phyloP scores from a whole-genome alignment of 2,329 filamentous ascomycete species.

The Venturia asperata region DNA sequence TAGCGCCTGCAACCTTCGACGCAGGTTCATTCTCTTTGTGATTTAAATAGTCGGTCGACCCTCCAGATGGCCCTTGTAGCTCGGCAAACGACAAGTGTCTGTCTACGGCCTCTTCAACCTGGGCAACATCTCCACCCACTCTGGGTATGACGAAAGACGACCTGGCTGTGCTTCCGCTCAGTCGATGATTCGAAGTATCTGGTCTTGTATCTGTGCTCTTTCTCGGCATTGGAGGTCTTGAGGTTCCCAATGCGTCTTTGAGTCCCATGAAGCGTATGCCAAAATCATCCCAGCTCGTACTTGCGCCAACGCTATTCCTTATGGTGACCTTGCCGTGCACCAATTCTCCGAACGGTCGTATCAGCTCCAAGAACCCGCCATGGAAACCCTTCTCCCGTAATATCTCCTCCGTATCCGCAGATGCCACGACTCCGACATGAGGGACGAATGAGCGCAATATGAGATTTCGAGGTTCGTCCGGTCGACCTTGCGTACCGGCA shows the following conservation, averaged over 20 bases:
- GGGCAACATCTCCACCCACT: conserved; percentile 49
- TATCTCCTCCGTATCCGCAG: conserved; percentile 74
- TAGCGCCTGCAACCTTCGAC: background rate
- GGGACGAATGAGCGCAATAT: conserved; percentile 83
- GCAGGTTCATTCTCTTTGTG: conserved; percentile 27
- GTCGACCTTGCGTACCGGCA: conserved; percentile 28
- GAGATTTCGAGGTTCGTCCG: conserved; percentile 51
- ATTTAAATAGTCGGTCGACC: conserved; percentile 36
- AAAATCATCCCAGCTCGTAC: conserved; percentile 80
- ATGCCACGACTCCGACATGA: conserved; percentile 80
- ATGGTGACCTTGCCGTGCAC: conserved; percentile 84
- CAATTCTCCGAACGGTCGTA: conserved; percentile 85
- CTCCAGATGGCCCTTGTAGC: conserved; percentile 26
- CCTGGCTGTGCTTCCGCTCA: conserved; percentile 24
- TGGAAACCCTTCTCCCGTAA: conserved; percentile 77
- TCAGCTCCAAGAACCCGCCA: conserved; percentile 72
- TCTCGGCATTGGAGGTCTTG: conserved; percentile 27
- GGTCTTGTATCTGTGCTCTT: conserved; percentile 34
- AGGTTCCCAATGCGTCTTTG: conserved; percentile 44
- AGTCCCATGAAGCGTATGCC: conserved; percentile 77
- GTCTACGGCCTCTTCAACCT: conserved; percentile 75
- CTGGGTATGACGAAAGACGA: conserved; percentile 28
- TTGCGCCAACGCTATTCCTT: conserved; percentile 80
- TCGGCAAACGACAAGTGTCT: conserved; percentile 73
- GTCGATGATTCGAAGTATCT: conserved; percentile 25